Evolutionary conservation across 129 eudicot species (phyloP).

Genomic region (Oenanthe sinensis): DNA sequence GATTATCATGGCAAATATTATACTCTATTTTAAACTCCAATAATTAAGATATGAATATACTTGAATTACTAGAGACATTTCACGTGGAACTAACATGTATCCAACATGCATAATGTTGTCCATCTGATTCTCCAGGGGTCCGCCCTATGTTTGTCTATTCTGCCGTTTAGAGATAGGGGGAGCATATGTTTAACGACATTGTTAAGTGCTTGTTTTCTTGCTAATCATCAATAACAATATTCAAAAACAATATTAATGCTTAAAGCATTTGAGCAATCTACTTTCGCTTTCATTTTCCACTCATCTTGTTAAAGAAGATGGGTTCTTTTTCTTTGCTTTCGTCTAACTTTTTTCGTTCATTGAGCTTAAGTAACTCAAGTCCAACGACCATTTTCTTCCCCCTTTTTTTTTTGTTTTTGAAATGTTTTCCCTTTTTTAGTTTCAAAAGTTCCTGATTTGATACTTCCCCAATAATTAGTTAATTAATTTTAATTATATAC

Average conservation of each 20-base stretch:
- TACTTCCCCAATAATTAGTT: background rate
- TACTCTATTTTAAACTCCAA: background rate
- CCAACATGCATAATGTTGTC: no score
- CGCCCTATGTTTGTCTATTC: background rate
- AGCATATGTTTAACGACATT: background rate
- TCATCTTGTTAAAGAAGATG: background rate
- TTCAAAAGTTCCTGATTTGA: background rate
- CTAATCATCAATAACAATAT: background rate
- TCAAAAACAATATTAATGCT: background rate
- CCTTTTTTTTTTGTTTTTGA: no score
- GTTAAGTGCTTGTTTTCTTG: background rate
- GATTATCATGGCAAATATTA: background rate
- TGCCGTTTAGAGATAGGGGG: background rate
- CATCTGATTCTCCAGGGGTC: background rate
- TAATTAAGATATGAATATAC: background rate
- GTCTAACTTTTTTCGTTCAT: background rate
- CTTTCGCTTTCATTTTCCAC: background rate
- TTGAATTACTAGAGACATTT: no score
- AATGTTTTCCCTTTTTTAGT: no score
- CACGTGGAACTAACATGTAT: no score
- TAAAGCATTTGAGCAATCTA: background rate
- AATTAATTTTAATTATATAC: no score
- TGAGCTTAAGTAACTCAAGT: background rate
- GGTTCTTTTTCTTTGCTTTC: background rate
- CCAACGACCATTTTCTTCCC: background rate